Evolutionary conservation across 345 rosid genomes (phyloP).

Genomic region (Cardamine occulta): DNA sequence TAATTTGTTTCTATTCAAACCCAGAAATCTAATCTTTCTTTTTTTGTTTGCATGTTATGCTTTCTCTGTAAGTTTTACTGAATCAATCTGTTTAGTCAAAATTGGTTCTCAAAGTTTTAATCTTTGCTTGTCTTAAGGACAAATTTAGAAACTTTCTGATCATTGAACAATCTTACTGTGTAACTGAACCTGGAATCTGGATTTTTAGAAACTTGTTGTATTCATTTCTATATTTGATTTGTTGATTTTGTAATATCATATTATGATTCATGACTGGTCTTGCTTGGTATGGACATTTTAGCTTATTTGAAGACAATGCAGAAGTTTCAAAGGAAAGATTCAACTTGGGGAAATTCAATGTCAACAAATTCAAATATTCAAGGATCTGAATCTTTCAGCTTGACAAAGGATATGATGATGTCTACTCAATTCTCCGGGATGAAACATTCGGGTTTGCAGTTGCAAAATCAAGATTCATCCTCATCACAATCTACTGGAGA

Average conservation of each 20-base stretch:
- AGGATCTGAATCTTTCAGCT: conserved; percentile 34
- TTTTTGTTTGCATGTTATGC: conserved; percentile 39
- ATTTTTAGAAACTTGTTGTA: background rate
- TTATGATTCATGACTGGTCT: conserved; percentile 10
- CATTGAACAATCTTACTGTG: background rate
- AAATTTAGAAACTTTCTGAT: background rate
- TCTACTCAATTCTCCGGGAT: conserved; percentile 42
- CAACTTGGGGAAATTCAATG: conserved; percentile 30
- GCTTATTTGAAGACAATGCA: conserved; percentile 44
- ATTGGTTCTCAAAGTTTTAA: conserved; percentile 17
- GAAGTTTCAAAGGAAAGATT: conserved; percentile 31
- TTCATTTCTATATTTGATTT: conserved; percentile 27
- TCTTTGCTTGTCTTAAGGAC: background rate
- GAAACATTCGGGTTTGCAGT: conserved; percentile 48
- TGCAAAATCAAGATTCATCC: conserved; percentile 63
- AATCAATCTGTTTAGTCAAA: conserved; percentile 12
- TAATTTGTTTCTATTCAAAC: background rate
- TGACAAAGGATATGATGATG: conserved; percentile 37
- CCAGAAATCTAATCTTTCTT: background rate
- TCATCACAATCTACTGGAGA: conserved; percentile 73
- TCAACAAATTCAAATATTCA: conserved; percentile 32
- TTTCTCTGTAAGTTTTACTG: background rate
- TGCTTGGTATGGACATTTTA: conserved; percentile 31
- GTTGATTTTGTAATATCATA: conserved; percentile 7
- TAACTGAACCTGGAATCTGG: conserved; percentile 3